Base-by-base conservation (phyloP, 495 filamentous ascomycete genomes). In the Penicillium turbatum region DNA sequence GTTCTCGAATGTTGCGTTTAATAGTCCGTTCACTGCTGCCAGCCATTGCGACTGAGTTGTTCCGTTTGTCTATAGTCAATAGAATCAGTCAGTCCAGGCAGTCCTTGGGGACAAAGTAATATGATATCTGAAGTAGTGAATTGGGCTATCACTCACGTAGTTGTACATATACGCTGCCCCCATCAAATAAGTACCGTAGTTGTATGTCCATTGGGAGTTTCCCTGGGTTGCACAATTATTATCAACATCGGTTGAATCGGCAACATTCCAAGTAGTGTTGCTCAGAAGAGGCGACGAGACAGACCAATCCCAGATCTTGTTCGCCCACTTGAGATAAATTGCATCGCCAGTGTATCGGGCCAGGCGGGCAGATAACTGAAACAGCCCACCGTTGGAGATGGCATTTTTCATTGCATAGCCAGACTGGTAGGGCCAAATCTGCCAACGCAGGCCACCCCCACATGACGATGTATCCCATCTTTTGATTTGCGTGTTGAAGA, bases 361-460 rank as follows among this genome's bases (percentile, higher is more conserved):
- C 46, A 93, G 68, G 17, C 90, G 79, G 3, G 88, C 82, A 1
- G 82, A 85, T 27, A 92, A 71, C 58, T 92, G 82, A 67, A 91
- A 86, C 72, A 90, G 88, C 56, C 83, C 80, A 6, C 84, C 87
- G 54, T 90, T 90, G 10, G 85, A 83, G 48, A 85, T 86, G 13
- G 86, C 72, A 64, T 88, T 90, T 71, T 89, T 85, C 72, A 90
- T 89, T 43, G 84, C 75, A 56, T 85, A 92, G 4, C 89, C 89
- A 39, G 75, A 78, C 59, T 91, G 89, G 45, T 77, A 84, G 3
- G 79, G 75, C 63, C 84, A 88, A 51, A 91, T 87, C 73, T 95
- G 89, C 90, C 90, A 95, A 21, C 79, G 67, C 47, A 95, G 63
- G 5, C 88, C 88, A 29, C 88, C 88, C 31, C 70, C 70, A 57